phyloP scores from a whole-genome alignment of 164 flowering plant genomes.

The Annona cherimola region DNA sequence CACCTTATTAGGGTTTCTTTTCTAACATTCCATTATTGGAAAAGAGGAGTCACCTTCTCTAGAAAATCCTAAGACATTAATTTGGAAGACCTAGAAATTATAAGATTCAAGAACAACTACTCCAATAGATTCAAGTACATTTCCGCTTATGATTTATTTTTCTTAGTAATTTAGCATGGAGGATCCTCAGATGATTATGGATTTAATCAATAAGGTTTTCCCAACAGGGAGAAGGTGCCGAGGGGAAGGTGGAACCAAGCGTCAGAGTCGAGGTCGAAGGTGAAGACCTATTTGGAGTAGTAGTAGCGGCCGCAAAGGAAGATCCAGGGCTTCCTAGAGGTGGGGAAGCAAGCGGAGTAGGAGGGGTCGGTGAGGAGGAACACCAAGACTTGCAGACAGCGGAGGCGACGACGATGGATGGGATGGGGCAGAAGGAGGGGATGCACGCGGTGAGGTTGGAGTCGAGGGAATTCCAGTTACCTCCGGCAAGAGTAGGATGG shows the following conservation, averaged over 20 bases:
- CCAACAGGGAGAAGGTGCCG: conserved; percentile 13
- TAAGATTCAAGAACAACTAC: no score
- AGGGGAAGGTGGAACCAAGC: conserved; percentile 57
- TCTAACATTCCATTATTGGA: no score
- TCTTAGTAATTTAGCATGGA: no score
- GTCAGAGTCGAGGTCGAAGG: conserved; percentile 50
- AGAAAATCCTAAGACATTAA: no score
- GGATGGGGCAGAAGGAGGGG: conserved; percentile 54
- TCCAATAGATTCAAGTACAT: no score
- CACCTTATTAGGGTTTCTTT: no score
- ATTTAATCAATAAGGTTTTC: no score
- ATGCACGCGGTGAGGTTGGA: conserved; percentile 48
- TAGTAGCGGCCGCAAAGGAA: conserved; percentile 59
- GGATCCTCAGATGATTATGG: no score
- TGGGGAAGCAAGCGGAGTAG: conserved; percentile 27
- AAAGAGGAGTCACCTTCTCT: no score
- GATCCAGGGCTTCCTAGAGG: conserved; percentile 47
- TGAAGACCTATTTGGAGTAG: conserved; percentile 58
- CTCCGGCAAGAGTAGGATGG: background rate
- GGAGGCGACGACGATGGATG: conserved; percentile 43
- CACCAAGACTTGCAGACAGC: conserved; percentile 57
- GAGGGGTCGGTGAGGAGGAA: conserved; percentile 33
- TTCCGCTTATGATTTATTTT: no score
- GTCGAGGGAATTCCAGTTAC: conserved; percentile 20
- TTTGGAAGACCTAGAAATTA: no score